Evolutionary conservation across 2,329 filamentous ascomycete genomes (phyloP), one percentile per base, ranked within the genome.

Genomic region (Zasmidium cellare): DNA sequence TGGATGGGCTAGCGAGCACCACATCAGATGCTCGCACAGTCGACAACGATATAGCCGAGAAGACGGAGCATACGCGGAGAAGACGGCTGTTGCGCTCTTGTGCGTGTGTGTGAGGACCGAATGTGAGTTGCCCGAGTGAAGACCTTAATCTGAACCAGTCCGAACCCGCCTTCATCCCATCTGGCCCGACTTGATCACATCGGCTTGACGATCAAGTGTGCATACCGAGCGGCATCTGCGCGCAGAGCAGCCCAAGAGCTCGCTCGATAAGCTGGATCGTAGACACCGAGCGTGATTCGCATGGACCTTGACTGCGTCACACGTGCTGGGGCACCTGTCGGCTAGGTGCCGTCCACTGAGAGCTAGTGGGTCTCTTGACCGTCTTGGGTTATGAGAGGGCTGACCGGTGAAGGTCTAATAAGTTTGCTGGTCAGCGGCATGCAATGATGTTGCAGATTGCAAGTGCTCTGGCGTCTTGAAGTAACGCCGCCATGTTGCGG

Each of bases 351-450:
- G 25, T 49, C n/a, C 45, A 28, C 22, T 28, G 46, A 49, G 46
- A 49, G 46, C 46, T 49, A 49, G 22, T 49, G 22, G 19, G 9
- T 49, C 3, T 28, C 25, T 49, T 24, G 22, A 22, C 46, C 22
- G 46, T 49, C 9, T 28, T 49, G 11, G 46, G 22, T 23, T 3
- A 16, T 49, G 11, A 49, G 9, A 24, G 23, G 11, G 22, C 22
- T 28, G 46, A 49, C 46, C 46, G 46, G 46, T 49, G 46, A 49
- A 49, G 46, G 22, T 49, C 22, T 28, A 49, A 49, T 24, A 23
- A 49, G 46, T 18, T 25, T 28, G 46, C 46, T 25, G n/a, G 19
- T 49, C 46, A 49, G 19, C 46, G 46, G 9, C 35, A 18, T 41
- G 35, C 35, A n/a, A 41, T 41, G 35, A 41, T 14, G 35, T 41